Evolutionary conservation across 495 filamentous ascomycete species (phyloP), one percentile per base, ranked within the genome.

Genomic region (Annulohypoxylon moriforme): DNA sequence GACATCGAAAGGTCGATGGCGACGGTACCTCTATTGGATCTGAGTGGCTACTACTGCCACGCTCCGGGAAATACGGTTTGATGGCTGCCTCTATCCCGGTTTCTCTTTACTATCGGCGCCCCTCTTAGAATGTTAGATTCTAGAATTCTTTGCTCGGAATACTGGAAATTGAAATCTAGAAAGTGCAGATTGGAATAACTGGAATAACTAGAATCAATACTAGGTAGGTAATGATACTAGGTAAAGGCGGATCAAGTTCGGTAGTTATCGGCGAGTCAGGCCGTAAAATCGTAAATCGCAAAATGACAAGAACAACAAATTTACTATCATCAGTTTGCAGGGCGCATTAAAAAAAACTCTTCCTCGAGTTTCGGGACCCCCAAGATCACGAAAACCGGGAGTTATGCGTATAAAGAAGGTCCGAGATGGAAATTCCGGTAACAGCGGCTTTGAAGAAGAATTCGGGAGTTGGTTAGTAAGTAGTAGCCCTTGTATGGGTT

Each of bases 31-130:
- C 40, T 66, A 73, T 66, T 59, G 56, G 40, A 69, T 66, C 27
- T 66, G 61, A 66, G 60, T 66, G 64, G 65, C 65, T 53, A 73
- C 64, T 73, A 29, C 70, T 68, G 55, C 47, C 52, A 68, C 60
- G 20, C 11, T 13, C 70, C 61, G 61, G 57, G 55, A 63, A 69
- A 73, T 57, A 69, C 46, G 64, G 64, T 50, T 56, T 56, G 57
- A 53, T 36, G 55, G 16, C 10, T 60, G 34, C 46, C 20, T 63
- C 20, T 34, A 22, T 61, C 24, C 59, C 8, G 13, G 40, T 44
- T 44, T 60, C 33, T 60, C 24, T 64, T 53, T 24, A 38, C 40
- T 42, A 40, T 29, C 53, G 59, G 38, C 38, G 34, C 52, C 58
- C 36, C 44, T 33, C 52, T 52, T 68, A 50, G 33, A 31, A 33